Evolutionary conservation across 2,329 filamentous ascomycete genomes (phyloP).

Genomic region (Bisporella sp.): DNA sequence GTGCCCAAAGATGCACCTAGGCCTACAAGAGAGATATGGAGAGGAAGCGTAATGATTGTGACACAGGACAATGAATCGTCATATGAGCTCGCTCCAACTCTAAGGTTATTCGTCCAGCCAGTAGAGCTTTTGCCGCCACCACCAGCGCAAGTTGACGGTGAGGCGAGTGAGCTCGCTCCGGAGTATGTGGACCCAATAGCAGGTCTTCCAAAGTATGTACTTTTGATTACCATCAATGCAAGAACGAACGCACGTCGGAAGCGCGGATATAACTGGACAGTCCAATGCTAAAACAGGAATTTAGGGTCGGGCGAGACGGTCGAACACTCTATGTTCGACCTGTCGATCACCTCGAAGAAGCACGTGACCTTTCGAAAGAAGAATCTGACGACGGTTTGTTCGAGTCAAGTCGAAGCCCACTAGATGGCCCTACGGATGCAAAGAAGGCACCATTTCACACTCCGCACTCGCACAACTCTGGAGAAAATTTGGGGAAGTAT

Average conservation of each 20-base stretch:
- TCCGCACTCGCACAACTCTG: constrained; percentile 51
- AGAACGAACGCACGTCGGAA: background rate
- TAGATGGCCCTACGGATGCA: constrained; percentile 42
- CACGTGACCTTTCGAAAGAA: constrained; percentile 67
- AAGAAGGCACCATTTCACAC: constrained; percentile 47
- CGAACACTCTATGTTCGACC: constrained; percentile 83
- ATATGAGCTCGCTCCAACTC: constrained; percentile 71
- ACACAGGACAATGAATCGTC: constrained; percentile 78
- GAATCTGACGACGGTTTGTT: constrained; percentile 82
- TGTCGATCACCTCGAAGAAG: constrained; percentile 77
- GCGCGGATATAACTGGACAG: too few relatives aligned
- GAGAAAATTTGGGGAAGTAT: constrained; percentile 74
- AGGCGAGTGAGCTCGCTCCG: constrained; percentile 57
- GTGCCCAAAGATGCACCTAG: constrained; percentile 27
- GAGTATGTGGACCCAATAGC: constrained; percentile 88
- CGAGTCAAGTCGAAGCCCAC: constrained; percentile 54
- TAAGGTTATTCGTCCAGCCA: constrained; percentile 82
- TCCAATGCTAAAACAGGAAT: background rate
- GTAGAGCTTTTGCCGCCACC: constrained; percentile 76
- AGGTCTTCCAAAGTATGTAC: constrained; percentile 64
- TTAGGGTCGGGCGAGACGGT: constrained; percentile 65
- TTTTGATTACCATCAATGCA: background rate
- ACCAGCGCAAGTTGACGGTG: constrained; percentile 58
- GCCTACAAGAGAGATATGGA: constrained; percentile 73
- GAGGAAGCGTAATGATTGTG: constrained; percentile 92